Conservation (phyloP, 2,329 filamentous ascomycete species). For the Aspergillus alliaceus region DNA sequence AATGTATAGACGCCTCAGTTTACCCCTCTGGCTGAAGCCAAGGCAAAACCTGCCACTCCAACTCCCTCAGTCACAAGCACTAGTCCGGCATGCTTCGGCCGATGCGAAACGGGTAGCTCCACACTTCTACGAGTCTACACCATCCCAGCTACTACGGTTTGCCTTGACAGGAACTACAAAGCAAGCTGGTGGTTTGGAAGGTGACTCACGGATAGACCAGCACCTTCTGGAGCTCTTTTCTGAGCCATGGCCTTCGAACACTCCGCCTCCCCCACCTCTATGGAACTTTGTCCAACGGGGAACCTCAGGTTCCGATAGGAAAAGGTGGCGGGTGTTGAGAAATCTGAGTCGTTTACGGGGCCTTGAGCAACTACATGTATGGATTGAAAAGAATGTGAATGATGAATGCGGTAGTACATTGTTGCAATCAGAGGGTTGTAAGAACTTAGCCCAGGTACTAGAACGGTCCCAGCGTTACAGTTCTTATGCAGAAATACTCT, state of each 20-base stretch:
- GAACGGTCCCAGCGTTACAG: constrained; percentile 21
- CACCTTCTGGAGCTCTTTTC: constrained; percentile 21
- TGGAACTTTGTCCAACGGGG: constrained; percentile 21
- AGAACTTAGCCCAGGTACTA: constrained; percentile 20
- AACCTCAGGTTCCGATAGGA: neutral
- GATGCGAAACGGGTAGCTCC: neutral
- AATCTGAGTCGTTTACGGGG: constrained; percentile 1
- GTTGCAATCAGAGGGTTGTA: constrained; percentile 11
- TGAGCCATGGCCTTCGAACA: constrained; percentile 21
- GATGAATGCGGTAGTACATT: constrained; percentile 5
- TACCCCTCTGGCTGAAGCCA: neutral
- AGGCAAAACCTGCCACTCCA: neutral
- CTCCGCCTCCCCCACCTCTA: constrained; percentile 17
- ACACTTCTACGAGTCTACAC: constrained; percentile 16
- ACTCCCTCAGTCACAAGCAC: neutral
- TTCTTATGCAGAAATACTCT: constrained; percentile 32
- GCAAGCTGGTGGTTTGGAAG: neutral
- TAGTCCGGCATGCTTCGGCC: neutral
- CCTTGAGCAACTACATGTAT: constrained; percentile 19
- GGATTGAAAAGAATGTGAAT: constrained; percentile 26
- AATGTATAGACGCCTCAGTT: constrained; percentile 4
- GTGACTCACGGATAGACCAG: constrained; percentile 12
- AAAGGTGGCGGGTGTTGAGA: constrained; percentile 3
- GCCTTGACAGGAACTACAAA: constrained; percentile 26
- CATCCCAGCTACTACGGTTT: constrained; percentile 35